A percentile compares a stretch with the other conserved stretches of the same genome.
Evolutionary conservation across 306 rosid species (phyloP).

Genomic region (Castanea mollissima): DNA sequence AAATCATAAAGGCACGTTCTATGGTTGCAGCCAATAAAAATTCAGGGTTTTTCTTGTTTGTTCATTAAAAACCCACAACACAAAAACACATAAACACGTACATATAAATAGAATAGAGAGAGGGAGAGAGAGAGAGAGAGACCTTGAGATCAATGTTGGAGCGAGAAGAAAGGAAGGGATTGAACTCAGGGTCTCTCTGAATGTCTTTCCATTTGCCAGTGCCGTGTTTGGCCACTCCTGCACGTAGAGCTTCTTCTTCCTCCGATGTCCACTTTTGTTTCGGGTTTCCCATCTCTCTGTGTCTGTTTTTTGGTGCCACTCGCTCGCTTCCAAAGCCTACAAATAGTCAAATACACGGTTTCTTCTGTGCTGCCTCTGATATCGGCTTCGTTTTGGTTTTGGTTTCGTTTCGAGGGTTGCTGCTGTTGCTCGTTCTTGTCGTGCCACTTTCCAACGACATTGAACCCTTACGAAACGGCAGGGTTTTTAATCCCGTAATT

Average conservation of each 20-base stretch:
- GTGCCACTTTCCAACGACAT: too few species aligned
- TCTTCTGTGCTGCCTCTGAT: too few species aligned
- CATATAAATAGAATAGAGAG: neutral
- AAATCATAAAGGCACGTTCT: neutral
- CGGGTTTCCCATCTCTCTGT: conserved; percentile 42
- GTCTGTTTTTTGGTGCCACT: neutral
- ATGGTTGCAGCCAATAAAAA: neutral
- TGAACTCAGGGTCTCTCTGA: conserved; percentile 53
- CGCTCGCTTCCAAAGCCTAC: too few species aligned
- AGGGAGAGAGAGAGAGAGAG: neutral
- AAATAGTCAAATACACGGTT: too few species aligned
- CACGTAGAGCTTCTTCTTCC: conserved; percentile 49
- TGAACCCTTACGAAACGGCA: too few species aligned
- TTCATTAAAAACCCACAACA: neutral
- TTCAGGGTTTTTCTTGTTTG: neutral
- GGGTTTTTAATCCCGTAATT: too few species aligned
- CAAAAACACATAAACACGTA: neutral
- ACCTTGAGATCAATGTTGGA: conserved; percentile 55
- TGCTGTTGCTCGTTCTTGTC: too few species aligned
- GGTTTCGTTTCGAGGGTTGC: too few species aligned
- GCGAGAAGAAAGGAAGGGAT: conserved; percentile 37
- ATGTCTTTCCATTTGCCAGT: conserved; percentile 53
- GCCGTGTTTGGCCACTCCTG: conserved; percentile 43
- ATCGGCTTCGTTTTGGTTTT: too few species aligned
- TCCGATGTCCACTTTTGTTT: conserved; percentile 50